phyloP scores from a whole-genome alignment of 2,329 filamentous ascomycete species.

The Aspergillus eucalypticola region DNA sequence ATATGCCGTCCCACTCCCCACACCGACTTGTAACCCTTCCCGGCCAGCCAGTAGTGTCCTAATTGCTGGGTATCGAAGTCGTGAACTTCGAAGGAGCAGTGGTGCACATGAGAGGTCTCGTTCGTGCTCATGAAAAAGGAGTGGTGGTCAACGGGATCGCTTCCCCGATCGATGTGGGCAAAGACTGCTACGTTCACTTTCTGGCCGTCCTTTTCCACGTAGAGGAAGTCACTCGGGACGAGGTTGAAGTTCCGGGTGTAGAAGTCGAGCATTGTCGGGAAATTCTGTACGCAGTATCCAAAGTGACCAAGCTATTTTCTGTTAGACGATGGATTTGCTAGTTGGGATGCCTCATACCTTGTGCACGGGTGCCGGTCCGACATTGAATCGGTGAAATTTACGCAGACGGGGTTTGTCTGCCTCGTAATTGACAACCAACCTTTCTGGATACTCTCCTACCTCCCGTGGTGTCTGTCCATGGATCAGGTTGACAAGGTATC shows the following conservation, averaged over 20 bases:
- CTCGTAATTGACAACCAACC: constrained; percentile 30
- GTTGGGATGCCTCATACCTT: constrained; percentile 23
- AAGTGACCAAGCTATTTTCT: constrained; percentile 30
- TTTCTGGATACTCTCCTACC: constrained; percentile 19
- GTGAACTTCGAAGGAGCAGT: constrained; percentile 54
- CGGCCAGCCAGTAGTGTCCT: constrained; percentile 53
- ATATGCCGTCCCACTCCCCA: constrained; percentile 22
- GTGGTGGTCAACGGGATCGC: constrained; percentile 53
- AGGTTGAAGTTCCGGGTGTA: constrained; percentile 36
- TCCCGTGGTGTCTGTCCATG: constrained; percentile 36
- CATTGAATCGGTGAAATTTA: constrained; percentile 32
- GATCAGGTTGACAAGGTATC: constrained; percentile 44
- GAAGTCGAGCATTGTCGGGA: constrained; percentile 27
- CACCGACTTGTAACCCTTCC: constrained; percentile 45
- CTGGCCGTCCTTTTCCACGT: constrained; percentile 19
- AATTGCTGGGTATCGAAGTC: constrained; percentile 55
- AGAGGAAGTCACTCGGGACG: constrained; percentile 34
- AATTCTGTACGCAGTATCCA: constrained; percentile 29
- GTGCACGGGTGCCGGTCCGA: constrained; percentile 34
- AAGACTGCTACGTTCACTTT: constrained; percentile 45
- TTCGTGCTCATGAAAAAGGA: constrained; percentile 50
- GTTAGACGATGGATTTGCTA: not conserved
- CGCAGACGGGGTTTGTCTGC: constrained; percentile 30
- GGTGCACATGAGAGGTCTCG: constrained; percentile 48
- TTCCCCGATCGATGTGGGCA: constrained; percentile 53